Evolutionary conservation across 75 land plant species (phyloP).

Genomic region (Azolla pinnata): DNA sequence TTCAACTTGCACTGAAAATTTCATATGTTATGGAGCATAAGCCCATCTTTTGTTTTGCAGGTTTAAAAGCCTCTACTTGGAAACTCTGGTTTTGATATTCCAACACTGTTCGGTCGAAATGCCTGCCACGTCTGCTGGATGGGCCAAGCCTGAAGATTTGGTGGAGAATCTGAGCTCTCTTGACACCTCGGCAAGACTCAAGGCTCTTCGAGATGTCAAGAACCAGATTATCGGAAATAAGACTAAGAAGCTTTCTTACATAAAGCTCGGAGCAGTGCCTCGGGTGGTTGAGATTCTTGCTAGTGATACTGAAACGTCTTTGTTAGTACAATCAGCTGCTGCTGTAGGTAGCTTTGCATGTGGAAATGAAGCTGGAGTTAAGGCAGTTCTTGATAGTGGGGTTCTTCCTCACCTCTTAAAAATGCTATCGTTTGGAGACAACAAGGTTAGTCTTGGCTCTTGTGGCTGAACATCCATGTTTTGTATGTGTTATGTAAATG

Average conservation of each 20-base stretch:
- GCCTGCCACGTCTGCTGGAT: slow-evolving; percentile 21
- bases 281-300: slow-evolving; percentile 57
- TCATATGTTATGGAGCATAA: no score
- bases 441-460: no score
- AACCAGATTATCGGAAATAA: slow-evolving; percentile 94
- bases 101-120: no score
- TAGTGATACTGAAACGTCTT: slow-evolving; percentile 29
- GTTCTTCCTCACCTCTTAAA: slow-evolving; percentile 51
- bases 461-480: no score
- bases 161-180: slow-evolving; percentile 43
- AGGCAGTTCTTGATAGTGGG: slow-evolving; percentile 67
- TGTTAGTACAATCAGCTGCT: slow-evolving; percentile 76
- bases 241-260: slow-evolving; percentile 76
- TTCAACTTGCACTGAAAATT: no score
- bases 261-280: slow-evolving; percentile 79
- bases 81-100: no score
- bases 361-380: slow-evolving; percentile 71
- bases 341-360: slow-evolving; percentile 88
- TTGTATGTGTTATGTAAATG: no score
- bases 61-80: no score
- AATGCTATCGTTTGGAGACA: slow-evolving; percentile 43
- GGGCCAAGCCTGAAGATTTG: slow-evolving; percentile 39
- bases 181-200: slow-evolving; percentile 39
- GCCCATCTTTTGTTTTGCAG: no score
- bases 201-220: slow-evolving; percentile 71